phyloP scores from a whole-genome alignment of 768 basidiomycete genomes.

The Amyloporia xantha region DNA sequence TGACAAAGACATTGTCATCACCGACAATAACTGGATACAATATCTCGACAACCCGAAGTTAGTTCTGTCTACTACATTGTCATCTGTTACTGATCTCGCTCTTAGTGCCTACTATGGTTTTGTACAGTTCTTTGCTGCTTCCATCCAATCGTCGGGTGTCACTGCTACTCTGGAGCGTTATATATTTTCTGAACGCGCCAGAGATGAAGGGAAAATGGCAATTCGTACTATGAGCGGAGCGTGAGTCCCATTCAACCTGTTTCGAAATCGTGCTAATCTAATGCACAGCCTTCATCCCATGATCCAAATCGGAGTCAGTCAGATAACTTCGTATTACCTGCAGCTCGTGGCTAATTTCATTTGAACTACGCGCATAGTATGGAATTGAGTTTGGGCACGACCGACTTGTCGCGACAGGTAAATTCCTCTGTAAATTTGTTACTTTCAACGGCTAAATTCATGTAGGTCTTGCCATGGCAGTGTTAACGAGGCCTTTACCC shows the following conservation, averaged over 20 bases:
- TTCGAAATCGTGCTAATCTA: too few species aligned
- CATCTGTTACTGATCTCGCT: not conserved
- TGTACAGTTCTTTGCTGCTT: not conserved
- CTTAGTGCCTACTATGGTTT: not conserved
- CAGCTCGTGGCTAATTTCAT: too few species aligned
- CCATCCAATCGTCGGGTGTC: not conserved
- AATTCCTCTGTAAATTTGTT: not conserved
- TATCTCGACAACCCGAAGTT: not conserved
- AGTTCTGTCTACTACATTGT: not conserved
- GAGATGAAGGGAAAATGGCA: not conserved
- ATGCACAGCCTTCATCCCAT: not conserved
- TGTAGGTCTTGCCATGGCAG: not conserved
- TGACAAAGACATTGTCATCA: not conserved
- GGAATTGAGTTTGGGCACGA: not conserved
- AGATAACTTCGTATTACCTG: too few species aligned
- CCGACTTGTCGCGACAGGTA: not conserved
- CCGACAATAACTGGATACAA: not conserved
- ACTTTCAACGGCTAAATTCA: not conserved
- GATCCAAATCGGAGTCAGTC: not conserved
- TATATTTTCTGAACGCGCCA: not conserved
- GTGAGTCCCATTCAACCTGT: too few species aligned
- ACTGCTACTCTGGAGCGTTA: not conserved
- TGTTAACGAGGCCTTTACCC: not conserved
- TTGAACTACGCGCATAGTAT: too few species aligned
- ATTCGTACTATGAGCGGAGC: not conserved